Evolutionary conservation across 2,329 filamentous ascomycete species (phyloP).

Genomic region (Sordariomycetes sp.): DNA sequence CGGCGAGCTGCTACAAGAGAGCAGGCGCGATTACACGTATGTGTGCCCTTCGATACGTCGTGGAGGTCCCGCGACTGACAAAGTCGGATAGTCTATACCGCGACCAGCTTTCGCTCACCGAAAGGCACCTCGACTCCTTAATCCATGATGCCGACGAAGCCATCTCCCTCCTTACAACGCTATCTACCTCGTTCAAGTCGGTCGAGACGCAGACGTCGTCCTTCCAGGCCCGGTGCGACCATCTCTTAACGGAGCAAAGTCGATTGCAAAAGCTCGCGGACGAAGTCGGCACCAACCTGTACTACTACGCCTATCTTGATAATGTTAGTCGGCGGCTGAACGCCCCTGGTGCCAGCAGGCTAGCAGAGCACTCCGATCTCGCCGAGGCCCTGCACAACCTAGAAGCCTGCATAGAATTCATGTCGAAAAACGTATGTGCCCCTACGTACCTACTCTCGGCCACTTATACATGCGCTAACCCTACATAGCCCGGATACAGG

Average conservation of each 20-base stretch:
- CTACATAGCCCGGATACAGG: constrained; percentile 57
- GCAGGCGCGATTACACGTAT: constrained; percentile 1
- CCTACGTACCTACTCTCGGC: neutral
- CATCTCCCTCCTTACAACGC: constrained; percentile 59
- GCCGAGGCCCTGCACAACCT: constrained; percentile 77
- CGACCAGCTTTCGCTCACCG: constrained; percentile 68
- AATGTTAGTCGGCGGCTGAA: constrained; percentile 82
- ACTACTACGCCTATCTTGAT: constrained; percentile 90
- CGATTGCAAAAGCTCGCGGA: constrained; percentile 68
- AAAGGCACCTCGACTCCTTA: constrained; percentile 69
- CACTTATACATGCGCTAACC: constrained; percentile 8
- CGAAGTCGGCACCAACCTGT: constrained; percentile 76
- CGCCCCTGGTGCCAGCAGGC: constrained; percentile 73
- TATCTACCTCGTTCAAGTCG: constrained; percentile 75
- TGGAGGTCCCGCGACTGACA: neutral
- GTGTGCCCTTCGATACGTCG: neutral
- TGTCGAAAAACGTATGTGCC: constrained; percentile 63
- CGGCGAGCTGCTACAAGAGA: neutral
- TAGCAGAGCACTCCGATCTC: constrained; percentile 76
- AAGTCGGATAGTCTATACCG: constrained; percentile 48
- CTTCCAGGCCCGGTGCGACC: constrained; percentile 86
- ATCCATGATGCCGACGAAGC: constrained; percentile 65
- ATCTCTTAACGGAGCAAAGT: constrained; percentile 69
- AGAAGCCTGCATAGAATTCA: constrained; percentile 85
- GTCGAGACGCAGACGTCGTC: constrained; percentile 87